Evolutionary conservation across 352 stramenopile species (phyloP).

Genomic region (Pythium monospermum): DNA sequence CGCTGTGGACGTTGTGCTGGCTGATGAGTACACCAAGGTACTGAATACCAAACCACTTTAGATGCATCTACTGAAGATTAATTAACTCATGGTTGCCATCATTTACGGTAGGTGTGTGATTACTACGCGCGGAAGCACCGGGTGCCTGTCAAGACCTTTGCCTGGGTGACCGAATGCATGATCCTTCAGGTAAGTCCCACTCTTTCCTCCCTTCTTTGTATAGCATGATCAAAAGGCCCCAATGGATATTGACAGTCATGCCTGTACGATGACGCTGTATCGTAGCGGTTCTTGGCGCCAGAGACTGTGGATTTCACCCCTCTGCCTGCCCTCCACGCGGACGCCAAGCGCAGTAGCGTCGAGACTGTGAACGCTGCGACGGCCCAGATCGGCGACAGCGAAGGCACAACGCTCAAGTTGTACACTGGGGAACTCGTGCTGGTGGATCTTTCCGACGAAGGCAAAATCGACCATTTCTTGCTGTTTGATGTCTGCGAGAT

Average conservation of each 20-base stretch:
- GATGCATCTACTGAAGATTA: no score
- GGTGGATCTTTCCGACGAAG: conserved; percentile 51
- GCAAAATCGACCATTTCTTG: conserved; percentile 59
- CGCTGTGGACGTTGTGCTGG: conserved; percentile 58
- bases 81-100: not conserved
- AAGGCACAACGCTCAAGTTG: conserved; percentile 48
- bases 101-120: conserved; percentile 37
- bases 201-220: no score
- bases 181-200: conserved; percentile 54
- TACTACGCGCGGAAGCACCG: conserved; percentile 37
- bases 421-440: conserved; percentile 69
- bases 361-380: conserved; percentile 38
- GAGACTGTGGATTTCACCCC: conserved; percentile 39
- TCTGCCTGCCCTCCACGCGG: conserved; percentile 12
- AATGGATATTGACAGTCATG: no score
- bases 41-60: not conserved
- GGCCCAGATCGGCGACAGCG: conserved; percentile 52
- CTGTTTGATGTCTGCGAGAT: conserved; percentile 82
- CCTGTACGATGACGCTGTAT: not conserved
- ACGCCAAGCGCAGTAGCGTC: conserved; percentile 3
- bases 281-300: conserved; percentile 44
- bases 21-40: conserved; percentile 71
- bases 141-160: conserved; percentile 53
- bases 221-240: no score
- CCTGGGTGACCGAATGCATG: conserved; percentile 79